A percentile compares a stretch with the other conserved stretches of the same genome.
phyloP scores from a whole-genome alignment of 176 grass and related monocot species.

The Ampelocalamus luodianensis region DNA sequence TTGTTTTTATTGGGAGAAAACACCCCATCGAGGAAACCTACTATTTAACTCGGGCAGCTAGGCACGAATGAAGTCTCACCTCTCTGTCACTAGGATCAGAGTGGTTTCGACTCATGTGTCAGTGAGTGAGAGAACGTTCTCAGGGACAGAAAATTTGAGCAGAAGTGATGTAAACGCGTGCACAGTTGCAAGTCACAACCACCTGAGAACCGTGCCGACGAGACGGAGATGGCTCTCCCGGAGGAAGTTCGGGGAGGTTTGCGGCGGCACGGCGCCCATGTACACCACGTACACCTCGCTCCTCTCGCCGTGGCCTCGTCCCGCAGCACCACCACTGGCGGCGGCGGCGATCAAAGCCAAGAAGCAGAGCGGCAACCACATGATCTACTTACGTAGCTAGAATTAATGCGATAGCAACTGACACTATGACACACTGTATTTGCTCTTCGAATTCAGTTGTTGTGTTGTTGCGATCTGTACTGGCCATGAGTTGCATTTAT shows the following conservation, averaged over 20 bases:
- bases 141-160: no score
- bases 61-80: no score
- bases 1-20: no score
- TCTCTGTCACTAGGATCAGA: no score
- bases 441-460: background rate
- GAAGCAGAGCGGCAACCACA: constrained; percentile 37
- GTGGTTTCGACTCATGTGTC: no score
- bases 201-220: constrained; percentile 57
- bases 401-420: no score
- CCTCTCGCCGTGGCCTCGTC: constrained; percentile 1
- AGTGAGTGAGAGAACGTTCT: no score
- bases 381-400: background rate
- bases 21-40: no score
- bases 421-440: no score
- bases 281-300: constrained; percentile 75
- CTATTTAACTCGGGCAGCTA: no score
- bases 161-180: no score
- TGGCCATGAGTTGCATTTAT: background rate
- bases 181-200: constrained; percentile 34
- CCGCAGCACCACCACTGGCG: background rate
- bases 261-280: constrained; percentile 72
- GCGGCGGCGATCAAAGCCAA: background rate
- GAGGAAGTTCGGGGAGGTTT: constrained; percentile 39
- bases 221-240: constrained; percentile 68
- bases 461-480: background rate